These are phyloP conservation scores for Neurospora hispaniola DNA, from an alignment of 495 filamentous ascomycete genomes.

Conservation along the genomic window DNA sequence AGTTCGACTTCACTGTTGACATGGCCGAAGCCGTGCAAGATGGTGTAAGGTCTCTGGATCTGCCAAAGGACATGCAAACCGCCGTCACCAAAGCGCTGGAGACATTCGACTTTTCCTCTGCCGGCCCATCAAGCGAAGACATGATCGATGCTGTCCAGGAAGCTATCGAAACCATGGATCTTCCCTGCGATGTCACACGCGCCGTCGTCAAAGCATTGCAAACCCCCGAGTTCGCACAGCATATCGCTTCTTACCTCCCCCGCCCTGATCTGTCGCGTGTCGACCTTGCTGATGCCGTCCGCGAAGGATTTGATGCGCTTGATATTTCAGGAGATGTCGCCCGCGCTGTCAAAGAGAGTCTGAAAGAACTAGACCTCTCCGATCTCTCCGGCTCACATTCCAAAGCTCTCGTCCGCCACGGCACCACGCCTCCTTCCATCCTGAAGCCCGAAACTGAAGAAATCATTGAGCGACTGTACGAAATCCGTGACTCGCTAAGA, in stretches of 20 bases:
- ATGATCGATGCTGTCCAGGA: slow-evolving; percentile 17
- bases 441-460: background rate
- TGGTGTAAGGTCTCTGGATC: slow-evolving; percentile 15
- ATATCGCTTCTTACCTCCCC: slow-evolving; percentile 9
- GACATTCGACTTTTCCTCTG: slow-evolving; percentile 12
- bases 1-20: slow-evolving; percentile 29
- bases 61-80: slow-evolving; percentile 10
- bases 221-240: slow-evolving; percentile 15
- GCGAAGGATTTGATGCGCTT: slow-evolving; percentile 18
- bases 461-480: slow-evolving; percentile 48
- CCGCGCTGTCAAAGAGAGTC: slow-evolving; percentile 11
- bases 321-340: slow-evolving; percentile 12
- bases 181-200: slow-evolving; percentile 6
- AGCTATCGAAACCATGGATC: slow-evolving; percentile 10
- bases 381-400: background rate
- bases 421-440: slow-evolving; percentile 4
- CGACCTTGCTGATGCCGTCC: slow-evolving; percentile 21
- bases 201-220: slow-evolving; percentile 12
- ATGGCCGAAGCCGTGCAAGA: slow-evolving; percentile 20
- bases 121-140: background rate
- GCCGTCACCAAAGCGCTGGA: slow-evolving; percentile 13
- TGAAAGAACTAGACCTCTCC: slow-evolving; percentile 13
- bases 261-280: slow-evolving; percentile 15
- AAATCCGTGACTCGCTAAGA: slow-evolving; percentile 63
- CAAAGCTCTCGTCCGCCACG: slow-evolving; percentile 4